Evolutionary conservation across 1,284 basidiomycete species (phyloP).

Genomic region (Mrakiaceae sp.): DNA sequence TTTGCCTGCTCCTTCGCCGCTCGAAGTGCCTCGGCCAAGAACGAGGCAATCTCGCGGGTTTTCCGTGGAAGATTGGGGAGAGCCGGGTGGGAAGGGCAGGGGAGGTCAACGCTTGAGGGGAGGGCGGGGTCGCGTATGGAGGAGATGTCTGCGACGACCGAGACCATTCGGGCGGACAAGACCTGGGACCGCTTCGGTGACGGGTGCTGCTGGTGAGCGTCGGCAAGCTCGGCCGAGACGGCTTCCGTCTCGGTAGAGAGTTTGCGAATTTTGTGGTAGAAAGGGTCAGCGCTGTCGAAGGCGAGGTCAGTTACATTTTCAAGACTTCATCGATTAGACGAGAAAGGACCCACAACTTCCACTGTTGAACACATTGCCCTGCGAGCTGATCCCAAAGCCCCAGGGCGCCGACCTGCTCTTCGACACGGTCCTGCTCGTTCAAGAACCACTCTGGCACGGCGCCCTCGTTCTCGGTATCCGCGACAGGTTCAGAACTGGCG

Average conservation of each 20-base stretch:
- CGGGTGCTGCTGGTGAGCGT: slow-evolving; percentile 7
- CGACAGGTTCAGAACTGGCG: neutral
- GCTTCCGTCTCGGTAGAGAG: neutral
- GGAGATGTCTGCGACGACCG: slow-evolving; percentile 1
- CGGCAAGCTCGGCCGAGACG: slow-evolving; percentile 1
- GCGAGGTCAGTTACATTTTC: no score
- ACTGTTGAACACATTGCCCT: slow-evolving; percentile 1
- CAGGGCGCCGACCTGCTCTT: neutral
- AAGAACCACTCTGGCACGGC: slow-evolving; percentile 14
- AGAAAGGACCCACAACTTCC: slow-evolving; percentile 10
- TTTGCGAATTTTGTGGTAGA: slow-evolving; percentile 9
- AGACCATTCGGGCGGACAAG: neutral
- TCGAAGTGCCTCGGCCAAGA: neutral
- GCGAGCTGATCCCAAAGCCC: neutral
- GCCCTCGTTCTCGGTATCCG: neutral
- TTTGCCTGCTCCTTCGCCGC: neutral
- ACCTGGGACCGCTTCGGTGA: neutral
- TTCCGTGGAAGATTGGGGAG: neutral
- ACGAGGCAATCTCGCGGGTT: neutral
- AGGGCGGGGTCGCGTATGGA: neutral
- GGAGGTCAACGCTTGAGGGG: neutral
- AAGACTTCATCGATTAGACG: neutral
- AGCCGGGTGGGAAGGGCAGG: neutral
- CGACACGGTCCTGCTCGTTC: slow-evolving; percentile 14
- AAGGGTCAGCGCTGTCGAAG: slow-evolving; percentile 6